Conservation (phyloP, 2,329 filamentous ascomycete genomes). For the Calonectria crousiana region DNA sequence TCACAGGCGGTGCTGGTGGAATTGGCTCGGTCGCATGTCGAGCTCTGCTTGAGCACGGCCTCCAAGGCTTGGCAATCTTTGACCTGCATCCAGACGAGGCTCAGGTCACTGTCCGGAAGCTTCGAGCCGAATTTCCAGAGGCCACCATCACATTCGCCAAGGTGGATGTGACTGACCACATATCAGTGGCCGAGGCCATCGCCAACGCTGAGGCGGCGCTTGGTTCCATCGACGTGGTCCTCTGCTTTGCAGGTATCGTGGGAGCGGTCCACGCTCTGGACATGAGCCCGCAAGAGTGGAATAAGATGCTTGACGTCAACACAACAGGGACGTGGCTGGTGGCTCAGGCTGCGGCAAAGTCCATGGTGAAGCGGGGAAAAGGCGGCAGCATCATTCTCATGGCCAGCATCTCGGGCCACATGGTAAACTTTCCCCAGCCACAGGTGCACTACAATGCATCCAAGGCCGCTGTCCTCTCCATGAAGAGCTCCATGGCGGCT, state of each 20-base stretch:
- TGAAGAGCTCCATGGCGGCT: conserved; percentile 63
- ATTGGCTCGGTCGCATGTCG: not conserved
- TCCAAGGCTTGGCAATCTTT: not conserved
- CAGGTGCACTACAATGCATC: conserved; percentile 79
- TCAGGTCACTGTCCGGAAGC: not conserved
- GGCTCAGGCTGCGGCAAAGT: conserved; percentile 70
- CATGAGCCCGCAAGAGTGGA: conserved; percentile 70
- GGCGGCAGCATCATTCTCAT: conserved; percentile 75
- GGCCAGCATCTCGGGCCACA: conserved; percentile 75
- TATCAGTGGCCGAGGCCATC: not conserved
- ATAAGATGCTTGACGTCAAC: conserved; percentile 78
- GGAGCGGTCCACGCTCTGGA: conserved; percentile 67
- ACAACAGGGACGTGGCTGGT: conserved; percentile 77
- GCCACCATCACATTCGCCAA: not conserved
- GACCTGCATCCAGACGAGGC: not conserved
- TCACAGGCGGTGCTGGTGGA: not conserved
- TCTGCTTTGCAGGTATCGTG: not conserved
- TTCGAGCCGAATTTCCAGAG: not conserved
- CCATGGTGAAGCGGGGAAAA: conserved; percentile 61
- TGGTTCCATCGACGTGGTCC: not conserved
- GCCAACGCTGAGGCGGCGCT: not conserved
- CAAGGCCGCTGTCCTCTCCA: conserved; percentile 73
- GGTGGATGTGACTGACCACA: not conserved
- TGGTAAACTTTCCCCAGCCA: conserved; percentile 79
- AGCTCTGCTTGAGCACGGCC: not conserved